Percentiles rank a stretch among this genome's conserved stretches.
Conservation (phyloP, 108 stramenopile species). For the Nannochloropsis salina region DNA sequence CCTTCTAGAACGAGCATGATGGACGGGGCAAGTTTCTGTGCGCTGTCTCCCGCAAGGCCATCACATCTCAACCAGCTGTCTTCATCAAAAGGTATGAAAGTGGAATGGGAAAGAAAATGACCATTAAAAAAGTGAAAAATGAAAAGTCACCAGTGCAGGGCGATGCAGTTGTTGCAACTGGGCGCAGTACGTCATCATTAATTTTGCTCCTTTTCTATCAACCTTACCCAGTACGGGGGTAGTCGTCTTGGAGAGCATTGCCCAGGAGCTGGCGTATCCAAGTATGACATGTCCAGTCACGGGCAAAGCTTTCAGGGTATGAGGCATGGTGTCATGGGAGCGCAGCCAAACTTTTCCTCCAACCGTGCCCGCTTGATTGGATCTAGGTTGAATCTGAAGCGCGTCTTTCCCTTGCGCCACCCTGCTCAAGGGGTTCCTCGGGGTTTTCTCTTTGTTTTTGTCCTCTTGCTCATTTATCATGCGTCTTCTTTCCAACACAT, state of each 20-base stretch:
- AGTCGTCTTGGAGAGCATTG: conserved; percentile 45
- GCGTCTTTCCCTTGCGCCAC: too few species aligned
- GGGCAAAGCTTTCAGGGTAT: conserved; percentile 50
- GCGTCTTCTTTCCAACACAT: too few species aligned
- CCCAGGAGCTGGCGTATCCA: conserved; percentile 47
- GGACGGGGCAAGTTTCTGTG: conserved; percentile 35
- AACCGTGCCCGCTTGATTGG: too few species aligned
- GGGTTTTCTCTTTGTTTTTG: too few species aligned
- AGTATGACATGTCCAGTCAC: conserved; percentile 55
- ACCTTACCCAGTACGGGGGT: conserved; percentile 32
- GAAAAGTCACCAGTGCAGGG: neutral
- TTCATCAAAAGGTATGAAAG: conserved; percentile 34
- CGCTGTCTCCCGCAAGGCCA: conserved; percentile 42
- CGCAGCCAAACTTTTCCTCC: too few species aligned
- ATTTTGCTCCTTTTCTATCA: neutral
- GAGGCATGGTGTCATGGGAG: conserved; percentile 32
- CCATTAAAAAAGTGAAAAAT: neutral
- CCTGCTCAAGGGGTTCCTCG: too few species aligned
- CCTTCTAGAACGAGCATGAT: conserved; percentile 25
- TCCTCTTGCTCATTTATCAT: too few species aligned
- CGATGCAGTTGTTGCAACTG: neutral
- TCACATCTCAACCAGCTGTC: conserved; percentile 44
- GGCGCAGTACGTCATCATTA: neutral
- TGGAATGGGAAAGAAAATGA: neutral
- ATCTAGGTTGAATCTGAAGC: too few species aligned